Evolutionary conservation across 805 yeast genomes (phyloP).

Genomic region (Candida peoriensis): DNA sequence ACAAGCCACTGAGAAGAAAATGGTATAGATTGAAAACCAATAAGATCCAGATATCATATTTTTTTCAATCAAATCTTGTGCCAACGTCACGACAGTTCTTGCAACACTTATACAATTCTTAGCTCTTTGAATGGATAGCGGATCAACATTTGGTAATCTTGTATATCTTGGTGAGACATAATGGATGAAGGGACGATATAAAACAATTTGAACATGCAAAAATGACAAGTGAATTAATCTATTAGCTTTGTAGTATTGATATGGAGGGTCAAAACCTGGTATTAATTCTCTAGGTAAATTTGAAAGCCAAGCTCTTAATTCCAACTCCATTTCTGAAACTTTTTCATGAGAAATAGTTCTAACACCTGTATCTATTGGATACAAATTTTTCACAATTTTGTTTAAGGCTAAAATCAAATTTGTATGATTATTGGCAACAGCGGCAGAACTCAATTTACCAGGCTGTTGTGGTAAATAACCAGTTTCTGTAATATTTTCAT

Average conservation of each 20-base stretch:
- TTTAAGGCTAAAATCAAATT: conserved; percentile 63
- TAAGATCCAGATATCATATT: conserved; percentile 76
- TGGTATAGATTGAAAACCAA: conserved; percentile 88
- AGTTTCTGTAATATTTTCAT: conserved; percentile 73
- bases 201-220: conserved; percentile 70
- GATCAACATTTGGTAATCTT: conserved; percentile 36
- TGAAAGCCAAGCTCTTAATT: conserved; percentile 67
- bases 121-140: conserved; percentile 66
- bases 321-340: conserved; percentile 62
- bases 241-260: conserved; percentile 62
- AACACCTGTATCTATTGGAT: conserved; percentile 51
- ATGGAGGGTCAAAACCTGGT: conserved; percentile 68
- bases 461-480: conserved; percentile 46
- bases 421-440: conserved; percentile 84
- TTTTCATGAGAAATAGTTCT: conserved; percentile 25
- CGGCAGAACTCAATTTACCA: conserved; percentile 61
- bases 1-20: conserved; percentile 85
- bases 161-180: conserved; percentile 57
- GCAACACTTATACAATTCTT: conserved; percentile 82
- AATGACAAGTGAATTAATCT: conserved; percentile 67
- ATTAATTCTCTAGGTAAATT: conserved; percentile 64
- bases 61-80: conserved; percentile 72
- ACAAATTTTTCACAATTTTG: conserved; percentile 61
- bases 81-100: conserved; percentile 71
- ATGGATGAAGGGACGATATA: conserved; percentile 87